Conservation (phyloP, 371 early-diverging fungal genomes). For the Mortierella sp. region DNA sequence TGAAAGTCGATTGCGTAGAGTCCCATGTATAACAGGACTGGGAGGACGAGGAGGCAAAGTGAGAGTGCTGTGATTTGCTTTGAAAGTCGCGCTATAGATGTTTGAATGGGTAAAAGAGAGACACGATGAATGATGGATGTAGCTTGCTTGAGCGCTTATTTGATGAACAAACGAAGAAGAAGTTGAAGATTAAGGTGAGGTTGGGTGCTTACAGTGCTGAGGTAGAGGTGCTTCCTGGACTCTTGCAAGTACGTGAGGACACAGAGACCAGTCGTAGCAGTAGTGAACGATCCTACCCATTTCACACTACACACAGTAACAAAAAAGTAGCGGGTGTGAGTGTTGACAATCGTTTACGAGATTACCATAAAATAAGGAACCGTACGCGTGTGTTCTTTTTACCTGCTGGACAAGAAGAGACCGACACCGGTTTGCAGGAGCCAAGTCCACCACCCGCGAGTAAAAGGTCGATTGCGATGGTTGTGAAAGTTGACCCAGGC, state of each 20-base stretch:
- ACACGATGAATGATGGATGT: not conserved
- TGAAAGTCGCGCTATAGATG: slow-evolving; percentile 40
- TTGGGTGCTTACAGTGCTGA: slow-evolving; percentile 35
- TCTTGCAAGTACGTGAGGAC: slow-evolving; percentile 46
- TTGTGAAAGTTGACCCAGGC: slow-evolving; percentile 85
- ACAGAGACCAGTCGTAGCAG: slow-evolving; percentile 87
- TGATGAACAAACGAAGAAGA: not conserved
- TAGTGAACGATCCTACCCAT: slow-evolving; percentile 99
- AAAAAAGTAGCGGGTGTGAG: not conserved
- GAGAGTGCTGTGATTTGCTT: slow-evolving; percentile 69
- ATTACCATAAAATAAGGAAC: no score
- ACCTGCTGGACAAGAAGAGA: slow-evolving; percentile 84
- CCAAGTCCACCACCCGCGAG: slow-evolving; percentile 90
- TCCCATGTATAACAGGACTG: slow-evolving; percentile 82
- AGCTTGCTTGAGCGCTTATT: not conserved
- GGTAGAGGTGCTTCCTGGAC: slow-evolving; percentile 34
- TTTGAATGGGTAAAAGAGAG: not conserved
- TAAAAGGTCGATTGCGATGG: slow-evolving; percentile 81
- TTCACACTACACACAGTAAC: slow-evolving; percentile 84
- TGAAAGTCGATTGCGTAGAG: slow-evolving; percentile 88
- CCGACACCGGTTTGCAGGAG: slow-evolving; percentile 89
- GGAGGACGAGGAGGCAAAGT: slow-evolving; percentile 81
- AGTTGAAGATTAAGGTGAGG: not conserved
- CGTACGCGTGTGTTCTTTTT: no score
- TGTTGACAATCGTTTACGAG: not conserved